phyloP scores from a whole-genome alignment of 495 filamentous ascomycete species.

The Podospora pseudoanserina region DNA sequence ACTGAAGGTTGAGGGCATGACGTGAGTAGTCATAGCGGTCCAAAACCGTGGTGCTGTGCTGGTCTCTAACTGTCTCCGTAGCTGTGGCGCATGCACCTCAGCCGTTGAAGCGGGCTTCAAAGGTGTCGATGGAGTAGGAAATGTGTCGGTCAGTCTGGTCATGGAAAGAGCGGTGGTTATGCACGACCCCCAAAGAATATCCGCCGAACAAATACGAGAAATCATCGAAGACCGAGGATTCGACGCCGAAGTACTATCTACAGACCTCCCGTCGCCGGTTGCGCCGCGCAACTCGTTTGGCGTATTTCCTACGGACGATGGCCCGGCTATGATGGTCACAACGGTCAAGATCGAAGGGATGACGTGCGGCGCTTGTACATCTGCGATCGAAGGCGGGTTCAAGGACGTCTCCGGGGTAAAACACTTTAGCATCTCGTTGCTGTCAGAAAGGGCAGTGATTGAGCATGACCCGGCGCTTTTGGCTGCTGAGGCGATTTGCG shows the following conservation, averaged over 20 bases:
- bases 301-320: slow-evolving; percentile 32
- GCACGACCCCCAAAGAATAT: slow-evolving; percentile 74
- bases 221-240: slow-evolving; percentile 94
- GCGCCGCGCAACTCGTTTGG: slow-evolving; percentile 30
- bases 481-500: slow-evolving; percentile 64
- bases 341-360: slow-evolving; percentile 88
- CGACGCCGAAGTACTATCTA: slow-evolving; percentile 84
- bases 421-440: slow-evolving; percentile 87
- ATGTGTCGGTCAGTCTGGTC: slow-evolving; percentile 83
- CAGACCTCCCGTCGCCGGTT: slow-evolving; percentile 59
- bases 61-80: slow-evolving; percentile 17
- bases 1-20: slow-evolving; percentile 87
- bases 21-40: slow-evolving; percentile 39
- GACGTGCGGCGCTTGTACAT: slow-evolving; percentile 95
- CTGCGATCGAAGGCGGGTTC: slow-evolving; percentile 83
- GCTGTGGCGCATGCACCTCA: slow-evolving; percentile 79
- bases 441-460: slow-evolving; percentile 88
- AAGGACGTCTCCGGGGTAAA: slow-evolving; percentile 69
- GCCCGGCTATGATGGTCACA: slow-evolving; percentile 54
- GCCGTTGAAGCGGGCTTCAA: slow-evolving; percentile 83
- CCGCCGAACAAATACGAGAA: slow-evolving; percentile 70
- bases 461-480: slow-evolving; percentile 73
- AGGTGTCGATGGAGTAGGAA: slow-evolving; percentile 70
- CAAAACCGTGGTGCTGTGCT: neutral
- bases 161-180: slow-evolving; percentile 89